Conservation (phyloP, 2,329 filamentous ascomycete species). For the Keithomyces neogunnii region DNA sequence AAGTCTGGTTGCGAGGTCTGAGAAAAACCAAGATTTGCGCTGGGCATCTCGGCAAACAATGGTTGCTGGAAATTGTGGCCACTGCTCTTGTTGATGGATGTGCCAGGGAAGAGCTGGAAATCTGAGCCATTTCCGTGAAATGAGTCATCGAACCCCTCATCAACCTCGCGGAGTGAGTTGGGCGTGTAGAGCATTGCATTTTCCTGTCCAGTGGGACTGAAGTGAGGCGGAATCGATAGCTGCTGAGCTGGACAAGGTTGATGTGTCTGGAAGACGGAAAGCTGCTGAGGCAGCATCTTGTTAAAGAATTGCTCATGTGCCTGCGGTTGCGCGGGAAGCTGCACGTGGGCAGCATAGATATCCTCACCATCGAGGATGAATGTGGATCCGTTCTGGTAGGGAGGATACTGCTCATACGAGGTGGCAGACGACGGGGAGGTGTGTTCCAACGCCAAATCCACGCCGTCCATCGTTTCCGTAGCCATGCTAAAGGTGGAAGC, state of each 20-base stretch:
- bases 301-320: conserved; percentile 30
- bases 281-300: conserved; percentile 35
- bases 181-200: conserved; percentile 64
- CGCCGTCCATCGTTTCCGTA: conserved; percentile 27
- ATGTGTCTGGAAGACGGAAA: conserved; percentile 23
- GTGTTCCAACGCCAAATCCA: conserved; percentile 31
- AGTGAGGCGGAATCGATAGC: conserved; percentile 35
- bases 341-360: conserved; percentile 50
- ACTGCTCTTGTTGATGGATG: conserved; percentile 28
- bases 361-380: conserved; percentile 55
- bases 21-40: conserved; percentile 41
- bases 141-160: conserved; percentile 57
- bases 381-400: conserved; percentile 52
- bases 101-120: conserved; percentile 53
- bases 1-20: conserved; percentile 45
- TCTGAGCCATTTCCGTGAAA: conserved; percentile 42
- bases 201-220: conserved; percentile 61
- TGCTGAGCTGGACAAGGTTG: conserved; percentile 17
- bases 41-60: conserved; percentile 43
- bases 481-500: conserved; percentile 20
- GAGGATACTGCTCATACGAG: conserved; percentile 45
- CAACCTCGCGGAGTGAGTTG: conserved; percentile 49
- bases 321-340: conserved; percentile 42
- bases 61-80: conserved; percentile 33
- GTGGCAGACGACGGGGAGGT: conserved; percentile 26